phyloP scores from a whole-genome alignment of 371 early-diverging fungal genomes.

The Coemansia sp. region DNA sequence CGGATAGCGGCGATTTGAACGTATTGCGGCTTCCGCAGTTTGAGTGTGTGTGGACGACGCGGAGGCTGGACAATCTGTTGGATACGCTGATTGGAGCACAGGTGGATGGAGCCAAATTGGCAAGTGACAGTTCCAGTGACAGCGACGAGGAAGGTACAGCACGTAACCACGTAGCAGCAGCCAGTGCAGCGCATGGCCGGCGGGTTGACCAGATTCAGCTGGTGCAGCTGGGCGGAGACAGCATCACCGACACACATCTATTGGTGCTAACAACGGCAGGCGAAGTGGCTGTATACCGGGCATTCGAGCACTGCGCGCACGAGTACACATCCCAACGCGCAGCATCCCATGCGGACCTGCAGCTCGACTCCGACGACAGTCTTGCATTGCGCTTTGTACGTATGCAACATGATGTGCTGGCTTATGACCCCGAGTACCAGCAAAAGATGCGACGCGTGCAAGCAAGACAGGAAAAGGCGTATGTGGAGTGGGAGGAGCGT shows the following conservation, averaged over 20 bases:
- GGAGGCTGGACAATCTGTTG: conserved; percentile 27
- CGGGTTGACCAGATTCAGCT: conserved; percentile 41
- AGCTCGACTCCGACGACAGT: conserved; percentile 1
- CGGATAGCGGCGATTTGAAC: conserved; percentile 23
- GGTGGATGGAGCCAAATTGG: background rate
- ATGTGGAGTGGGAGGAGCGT: conserved; percentile 20
- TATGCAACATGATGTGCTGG: conserved; percentile 34
- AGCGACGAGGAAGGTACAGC: conserved; percentile 10
- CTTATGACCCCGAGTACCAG: conserved; percentile 46
- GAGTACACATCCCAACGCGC: background rate
- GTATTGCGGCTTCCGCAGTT: conserved; percentile 36
- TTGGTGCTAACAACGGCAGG: conserved; percentile 33
- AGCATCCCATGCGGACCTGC: background rate
- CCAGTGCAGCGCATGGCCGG: conserved; percentile 4
- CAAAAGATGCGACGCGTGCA: conserved; percentile 33
- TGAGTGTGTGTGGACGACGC: conserved; percentile 31
- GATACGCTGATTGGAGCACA: conserved; percentile 11
- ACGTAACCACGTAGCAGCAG: background rate
- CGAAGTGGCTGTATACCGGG: conserved; percentile 46
- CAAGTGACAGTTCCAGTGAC: conserved; percentile 5
- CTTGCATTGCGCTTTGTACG: conserved; percentile 47
- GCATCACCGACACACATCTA: conserved; percentile 27
- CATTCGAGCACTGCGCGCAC: conserved; percentile 29
- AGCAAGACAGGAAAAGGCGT: conserved; percentile 20
- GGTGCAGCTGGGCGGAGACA: conserved; percentile 43